phyloP scores from a whole-genome alignment of 2,329 filamentous ascomycete genomes.

The Chalara sp. region DNA sequence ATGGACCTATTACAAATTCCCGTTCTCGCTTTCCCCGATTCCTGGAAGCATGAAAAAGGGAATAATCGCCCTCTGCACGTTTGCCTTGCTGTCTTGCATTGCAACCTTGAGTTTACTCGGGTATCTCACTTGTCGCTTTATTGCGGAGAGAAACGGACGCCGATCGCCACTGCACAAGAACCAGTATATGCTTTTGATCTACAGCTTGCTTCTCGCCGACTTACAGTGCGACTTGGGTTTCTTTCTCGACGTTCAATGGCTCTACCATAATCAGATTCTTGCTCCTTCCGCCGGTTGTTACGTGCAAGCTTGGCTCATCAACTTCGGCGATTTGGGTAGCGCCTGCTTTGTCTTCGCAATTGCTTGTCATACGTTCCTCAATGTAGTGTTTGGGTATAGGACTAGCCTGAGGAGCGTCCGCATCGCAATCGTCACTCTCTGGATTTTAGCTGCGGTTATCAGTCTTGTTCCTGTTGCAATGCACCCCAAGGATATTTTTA shows the following conservation, averaged over 20 bases:
- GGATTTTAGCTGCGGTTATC: no score
- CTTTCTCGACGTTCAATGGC: conserved; percentile 8
- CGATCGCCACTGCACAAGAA: conserved; percentile 1
- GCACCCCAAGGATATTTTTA: no score
- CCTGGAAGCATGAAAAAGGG: no score
- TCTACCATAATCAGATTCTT: conserved; percentile 3
- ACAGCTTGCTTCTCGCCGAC: conserved; percentile 12
- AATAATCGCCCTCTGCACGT: no score
- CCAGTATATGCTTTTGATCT: conserved; percentile 7
- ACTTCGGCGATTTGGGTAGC: conserved; percentile 6
- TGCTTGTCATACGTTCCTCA: conserved; percentile 4
- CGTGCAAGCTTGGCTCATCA: conserved; percentile 4
- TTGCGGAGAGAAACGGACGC: conserved; percentile 3
- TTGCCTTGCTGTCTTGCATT: no score
- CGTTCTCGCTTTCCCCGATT: no score
- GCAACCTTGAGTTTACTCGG: background rate
- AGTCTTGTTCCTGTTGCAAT: no score
- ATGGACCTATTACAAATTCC: no score
- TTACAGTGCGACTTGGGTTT: conserved; percentile 7
- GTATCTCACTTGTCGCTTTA: conserved; percentile 6
- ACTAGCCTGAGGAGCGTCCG: no score
- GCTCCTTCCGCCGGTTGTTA: conserved; percentile 4
- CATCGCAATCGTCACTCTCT: no score
- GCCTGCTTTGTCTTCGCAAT: conserved; percentile 8
- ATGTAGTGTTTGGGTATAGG: background rate